Percentiles rank a stretch among this genome's conserved stretches.
These are phyloP conservation scores for Atalantia buxifolia DNA, from an alignment of 345 rosid genomes.

Conservation along the genomic window DNA sequence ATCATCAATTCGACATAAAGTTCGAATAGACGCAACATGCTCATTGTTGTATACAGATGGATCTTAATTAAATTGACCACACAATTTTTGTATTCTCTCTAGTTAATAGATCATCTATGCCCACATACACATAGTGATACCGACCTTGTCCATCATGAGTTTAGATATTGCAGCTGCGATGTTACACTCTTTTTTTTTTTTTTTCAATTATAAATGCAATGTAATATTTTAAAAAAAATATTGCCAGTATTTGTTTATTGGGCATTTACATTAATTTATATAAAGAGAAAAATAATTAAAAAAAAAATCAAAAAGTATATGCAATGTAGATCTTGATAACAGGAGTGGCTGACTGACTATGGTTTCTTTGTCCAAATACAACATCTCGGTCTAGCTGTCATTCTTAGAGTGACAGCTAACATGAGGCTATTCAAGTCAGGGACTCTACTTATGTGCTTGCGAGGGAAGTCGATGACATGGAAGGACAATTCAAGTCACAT, in stretches of 20 bases:
- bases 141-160: neutral
- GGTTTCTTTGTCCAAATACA: neutral
- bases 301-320: too few relatives aligned
- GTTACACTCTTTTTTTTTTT: too few relatives aligned
- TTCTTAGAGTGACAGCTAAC: slow-evolving; percentile 17
- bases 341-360: neutral
- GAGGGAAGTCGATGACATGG: too few relatives aligned
- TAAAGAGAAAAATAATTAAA: too few relatives aligned
- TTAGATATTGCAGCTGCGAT: neutral
- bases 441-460: too few relatives aligned
- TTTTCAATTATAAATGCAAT: too few relatives aligned
- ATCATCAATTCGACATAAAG: neutral
- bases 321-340: neutral
- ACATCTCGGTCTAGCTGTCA: slow-evolving; percentile 4
- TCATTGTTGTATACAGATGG: neutral
- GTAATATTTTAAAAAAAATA: too few relatives aligned
- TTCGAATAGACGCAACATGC: neutral
- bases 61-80: neutral
- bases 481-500: neutral
- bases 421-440: neutral
- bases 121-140: neutral
- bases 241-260: neutral
- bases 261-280: neutral
- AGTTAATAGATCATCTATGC: neutral
- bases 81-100: neutral